These are phyloP conservation scores for Amanita rubescens DNA, from an alignment of 768 basidiomycete genomes.

Conservation along the genomic window DNA sequence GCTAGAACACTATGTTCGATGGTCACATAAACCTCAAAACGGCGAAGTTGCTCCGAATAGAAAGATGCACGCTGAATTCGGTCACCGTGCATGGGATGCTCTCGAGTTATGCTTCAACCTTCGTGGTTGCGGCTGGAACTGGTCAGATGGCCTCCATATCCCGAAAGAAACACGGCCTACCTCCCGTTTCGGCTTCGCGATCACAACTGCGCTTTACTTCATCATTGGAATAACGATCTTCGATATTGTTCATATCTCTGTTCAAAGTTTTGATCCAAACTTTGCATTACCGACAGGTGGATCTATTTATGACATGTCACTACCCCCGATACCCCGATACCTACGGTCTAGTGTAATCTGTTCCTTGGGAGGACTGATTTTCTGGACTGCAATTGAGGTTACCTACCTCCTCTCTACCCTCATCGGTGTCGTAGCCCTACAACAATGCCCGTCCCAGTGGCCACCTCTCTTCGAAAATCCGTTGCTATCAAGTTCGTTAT, in stretches of 20 bases:
- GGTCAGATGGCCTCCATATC: slow-evolving; percentile 38
- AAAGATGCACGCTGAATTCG: background rate
- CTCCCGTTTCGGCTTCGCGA: slow-evolving; percentile 29
- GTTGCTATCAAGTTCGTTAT: slow-evolving; percentile 50
- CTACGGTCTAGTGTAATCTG: slow-evolving; percentile 39
- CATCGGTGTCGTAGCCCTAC: slow-evolving; percentile 37
- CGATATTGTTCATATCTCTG: slow-evolving; percentile 36
- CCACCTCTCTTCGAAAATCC: slow-evolving; percentile 57
- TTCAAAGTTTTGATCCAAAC: slow-evolving; percentile 39
- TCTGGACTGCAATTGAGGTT: slow-evolving; percentile 39
- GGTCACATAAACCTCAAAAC: slow-evolving; percentile 12
- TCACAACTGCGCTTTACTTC: slow-evolving; percentile 25
- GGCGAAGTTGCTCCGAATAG: background rate
- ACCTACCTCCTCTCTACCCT: slow-evolving; percentile 35
- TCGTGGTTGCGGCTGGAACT: slow-evolving; percentile 58
- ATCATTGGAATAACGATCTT: slow-evolving; percentile 30
- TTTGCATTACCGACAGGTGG: slow-evolving; percentile 32
- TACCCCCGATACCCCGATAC: slow-evolving; percentile 29
- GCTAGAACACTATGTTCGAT: slow-evolving; percentile 25
- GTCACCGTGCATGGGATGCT: slow-evolving; percentile 27
- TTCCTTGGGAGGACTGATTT: slow-evolving; percentile 31
- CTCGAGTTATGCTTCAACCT: slow-evolving; percentile 43
- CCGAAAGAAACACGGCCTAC: slow-evolving; percentile 35
- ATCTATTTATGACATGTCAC: slow-evolving; percentile 34
- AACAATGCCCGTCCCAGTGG: slow-evolving; percentile 47